Base-by-base conservation (phyloP, 139 green algal genomes). In the Coelastrella sp. region DNA sequence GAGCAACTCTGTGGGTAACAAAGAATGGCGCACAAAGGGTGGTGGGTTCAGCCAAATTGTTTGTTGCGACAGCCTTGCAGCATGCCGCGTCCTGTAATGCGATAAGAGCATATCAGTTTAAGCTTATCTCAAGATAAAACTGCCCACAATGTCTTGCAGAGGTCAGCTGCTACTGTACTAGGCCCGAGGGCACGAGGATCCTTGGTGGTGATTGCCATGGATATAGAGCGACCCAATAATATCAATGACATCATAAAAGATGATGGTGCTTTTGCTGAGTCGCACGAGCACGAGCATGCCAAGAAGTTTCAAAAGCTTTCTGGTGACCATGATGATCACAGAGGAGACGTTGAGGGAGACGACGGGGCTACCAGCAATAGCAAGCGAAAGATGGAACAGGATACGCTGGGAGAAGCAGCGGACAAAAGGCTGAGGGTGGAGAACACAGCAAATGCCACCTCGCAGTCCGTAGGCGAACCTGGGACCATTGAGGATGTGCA, bases 391-490 rank as follows among this genome's bases (percentile, higher is more conserved):
- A 11, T 35, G 7, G 49, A 75, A 49, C 19, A 12, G 6, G 68
- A 76, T 25, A 24, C 17, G 68, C 17, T 76, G 15, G 60, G 19
- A n/a, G 60, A 76, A n/a, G 11, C 56, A 17, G n/a, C 60, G 57
- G 60, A 66, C 22, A 60, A 74, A 35, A 66, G 61, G 60, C 60
- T 68, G 24, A 87, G 57, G 57, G n/a, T 76, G 12, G 60, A 87
- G 60, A 76, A 87, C 82, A 60, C 27, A 59, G 65, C 82, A 49
- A 76, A 66, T 76, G 82, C 60, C 82, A 76, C 68, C 68, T 76
- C 19, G 68, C 68, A 76, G 68, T 76, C 68, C 19, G 68, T 19
- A 27, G 68, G 68, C 68, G 68, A 76, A 76, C 68, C 68, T 76
- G 68, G 68, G 68, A 76, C 68, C 68, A 25, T 19, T 25, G 68